Base-by-base conservation (phyloP, 1,284 basidiomycete species). In the Termitomyces sp. region DNA sequence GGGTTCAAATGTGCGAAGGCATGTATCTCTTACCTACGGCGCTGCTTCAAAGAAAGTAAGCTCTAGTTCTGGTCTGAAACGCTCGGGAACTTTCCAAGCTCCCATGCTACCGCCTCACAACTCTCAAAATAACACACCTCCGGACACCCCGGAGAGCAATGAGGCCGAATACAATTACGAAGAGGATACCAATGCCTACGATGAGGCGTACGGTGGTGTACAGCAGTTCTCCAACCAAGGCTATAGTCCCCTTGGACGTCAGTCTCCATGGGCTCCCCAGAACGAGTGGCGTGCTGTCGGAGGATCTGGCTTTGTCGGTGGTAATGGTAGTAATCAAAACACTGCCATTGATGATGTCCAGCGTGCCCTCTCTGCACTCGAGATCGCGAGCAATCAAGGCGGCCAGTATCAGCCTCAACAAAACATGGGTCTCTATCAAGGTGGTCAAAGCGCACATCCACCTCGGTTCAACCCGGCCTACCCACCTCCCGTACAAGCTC, bases 21-120 rank as follows among this genome's bases (percentile, higher is more conserved):
- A 92, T 67, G 84, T 87, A 56, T 88, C 86, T 58, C 76, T 92
- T 46, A 92, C 86, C 19, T 83, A 90, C 62, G 84, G 86, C 41
- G 75, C 78, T 34, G 75, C 72, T 39, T 75, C 73, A 19, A 75
- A 75, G 70, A 52, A 81, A 75, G n/a, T 13, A n/a, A 43, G n/a
- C 62, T 68, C 73, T 46, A 58, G 62, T 2, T 65, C 80, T 8
- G 78, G 79, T 45, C 77, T 90, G 55, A 87, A 82, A 63, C 83
- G 88, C 56, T 81, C 87, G 34, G 88, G 86, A 26, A 90, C 88
- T n/a, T 71, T 89, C 10, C 87, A 88, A 68, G 79, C 75, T 51
- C 73, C 73, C 49, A 65, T 70, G 43, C 73, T 73, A 12, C 50
- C 65, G 19, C 52, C 52, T 40, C 48, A 43, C 34, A 70, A 74